Evolutionary conservation across 2,329 filamentous ascomycete genomes (phyloP).

Genomic region (Beauveria sp.): DNA sequence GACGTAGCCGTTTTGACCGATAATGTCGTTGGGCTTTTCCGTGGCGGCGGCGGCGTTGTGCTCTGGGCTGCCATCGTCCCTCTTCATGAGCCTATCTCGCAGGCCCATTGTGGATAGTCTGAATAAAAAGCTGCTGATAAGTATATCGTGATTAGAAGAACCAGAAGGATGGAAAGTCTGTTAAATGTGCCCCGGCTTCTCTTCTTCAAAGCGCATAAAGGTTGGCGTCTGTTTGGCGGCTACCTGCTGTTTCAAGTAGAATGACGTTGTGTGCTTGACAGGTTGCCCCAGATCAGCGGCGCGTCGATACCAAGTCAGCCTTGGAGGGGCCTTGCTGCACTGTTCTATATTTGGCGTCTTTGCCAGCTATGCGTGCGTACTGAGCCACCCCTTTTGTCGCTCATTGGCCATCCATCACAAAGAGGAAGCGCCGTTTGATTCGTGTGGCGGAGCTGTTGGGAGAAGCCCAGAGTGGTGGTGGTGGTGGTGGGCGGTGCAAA

Average conservation of each 20-base stretch:
- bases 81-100: slow-evolving; percentile 47
- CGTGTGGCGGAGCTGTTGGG: background rate
- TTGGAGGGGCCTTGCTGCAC: background rate
- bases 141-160: background rate
- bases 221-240: background rate
- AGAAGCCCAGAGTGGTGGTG: background rate
- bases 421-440: background rate
- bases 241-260: background rate
- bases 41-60: slow-evolving; percentile 24
- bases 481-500: background rate
- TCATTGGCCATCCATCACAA: background rate
- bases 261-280: background rate
- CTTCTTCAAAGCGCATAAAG: background rate
- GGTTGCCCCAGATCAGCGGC: background rate
- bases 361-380: background rate
- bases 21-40: slow-evolving; percentile 20
- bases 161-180: background rate
- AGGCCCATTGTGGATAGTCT: slow-evolving; percentile 36
- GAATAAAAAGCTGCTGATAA: background rate
- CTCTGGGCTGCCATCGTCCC: slow-evolving; percentile 30
- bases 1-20: slow-evolving; percentile 18
- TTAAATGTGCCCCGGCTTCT: background rate
- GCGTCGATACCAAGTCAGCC: background rate
- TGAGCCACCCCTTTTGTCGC: background rate
- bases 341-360: background rate